Base-by-base conservation (phyloP, 345 rosid species). In the Eucalyptus cladocalyx region DNA sequence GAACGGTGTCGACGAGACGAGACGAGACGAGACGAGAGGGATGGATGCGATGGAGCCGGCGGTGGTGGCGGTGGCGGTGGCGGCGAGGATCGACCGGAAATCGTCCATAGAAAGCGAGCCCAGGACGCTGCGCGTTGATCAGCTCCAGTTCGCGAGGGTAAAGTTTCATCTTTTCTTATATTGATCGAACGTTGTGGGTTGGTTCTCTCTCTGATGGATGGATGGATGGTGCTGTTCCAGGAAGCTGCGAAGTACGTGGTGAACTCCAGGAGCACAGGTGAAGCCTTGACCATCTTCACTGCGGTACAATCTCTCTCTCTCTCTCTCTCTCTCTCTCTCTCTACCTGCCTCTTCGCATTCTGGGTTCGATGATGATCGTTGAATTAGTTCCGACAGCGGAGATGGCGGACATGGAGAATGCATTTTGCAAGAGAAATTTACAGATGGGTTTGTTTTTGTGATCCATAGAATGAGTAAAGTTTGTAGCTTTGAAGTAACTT, bases 91-190 rank as follows among this genome's bases (percentile, higher is more conserved):
- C 21, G 89, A 69, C 34, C 12, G 91, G 62, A 88, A 86, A 51
- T 85, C 89, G 26, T 90, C 91, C n/a, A 90, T 90, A 19, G 89
- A 90, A 58, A 58, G 43, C 15, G 91, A 90, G 86, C 91, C 91
- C 32, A 90, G 89, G 86, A 90, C 91, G 2, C 89, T 90, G n/a
- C 23, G 83, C 24, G 54, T 51, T 9, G 53, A 83, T 16, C 88
- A 88, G 34, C n/a, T 90, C 15, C 89, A 9, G 6, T 83, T 37
- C 76, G 91, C 89, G 10, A 90, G 91, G 89, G 91, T 90, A 80
- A 24, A 58, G n/a, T 43, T 56, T 58, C 54, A 2, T 30, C 21
- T 40, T 40, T 40, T 34, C 49, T 15, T 87, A 13, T 53, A 21
- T 53, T n/a, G 43, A 42, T 16, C 19, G 47, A 48, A 26, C 67